Percentiles rank a stretch among this genome's conserved stretches.
Evolutionary conservation across 495 filamentous ascomycete species (phyloP).

Genomic region (Bombardia bombarda): DNA sequence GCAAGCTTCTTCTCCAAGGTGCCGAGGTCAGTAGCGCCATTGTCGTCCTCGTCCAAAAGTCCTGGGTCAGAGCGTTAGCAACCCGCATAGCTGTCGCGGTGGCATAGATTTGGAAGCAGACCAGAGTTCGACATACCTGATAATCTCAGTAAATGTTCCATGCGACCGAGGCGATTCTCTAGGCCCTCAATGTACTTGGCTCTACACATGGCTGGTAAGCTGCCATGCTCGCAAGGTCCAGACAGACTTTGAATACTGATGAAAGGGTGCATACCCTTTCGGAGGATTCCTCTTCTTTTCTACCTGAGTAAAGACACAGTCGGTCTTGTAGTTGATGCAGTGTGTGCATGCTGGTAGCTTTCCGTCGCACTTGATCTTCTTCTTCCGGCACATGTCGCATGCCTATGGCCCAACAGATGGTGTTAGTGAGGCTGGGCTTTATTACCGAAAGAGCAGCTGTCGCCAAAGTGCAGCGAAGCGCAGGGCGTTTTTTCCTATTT

Average conservation of each 20-base stretch:
- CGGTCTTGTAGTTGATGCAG: slow-evolving; percentile 96
- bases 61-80: slow-evolving; percentile 26
- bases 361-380: slow-evolving; percentile 99
- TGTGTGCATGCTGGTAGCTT: slow-evolving; percentile 93
- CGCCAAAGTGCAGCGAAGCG: not conserved
- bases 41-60: slow-evolving; percentile 77
- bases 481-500: not conserved
- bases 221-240: not conserved
- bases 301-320: slow-evolving; percentile 94
- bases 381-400: slow-evolving; percentile 98
- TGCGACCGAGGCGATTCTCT: slow-evolving; percentile 86
- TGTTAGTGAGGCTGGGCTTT: slow-evolving; percentile 7
- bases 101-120: too few species aligned
- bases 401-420: too few species aligned
- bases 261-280: slow-evolving; percentile 65
- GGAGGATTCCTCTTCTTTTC: slow-evolving; percentile 98
- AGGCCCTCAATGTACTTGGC: slow-evolving; percentile 98
- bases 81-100: not conserved
- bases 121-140: slow-evolving; percentile 53
- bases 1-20: slow-evolving; percentile 76
- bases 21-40: slow-evolving; percentile 80
- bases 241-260: not conserved
- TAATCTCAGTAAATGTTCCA: slow-evolving; percentile 83
- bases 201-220: slow-evolving; percentile 34
- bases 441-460: too few species aligned